Percentiles rank a stretch among this genome's conserved stretches.
Conservation (phyloP, 169 alveolate species). For the Cryptosporidium muris region DNA sequence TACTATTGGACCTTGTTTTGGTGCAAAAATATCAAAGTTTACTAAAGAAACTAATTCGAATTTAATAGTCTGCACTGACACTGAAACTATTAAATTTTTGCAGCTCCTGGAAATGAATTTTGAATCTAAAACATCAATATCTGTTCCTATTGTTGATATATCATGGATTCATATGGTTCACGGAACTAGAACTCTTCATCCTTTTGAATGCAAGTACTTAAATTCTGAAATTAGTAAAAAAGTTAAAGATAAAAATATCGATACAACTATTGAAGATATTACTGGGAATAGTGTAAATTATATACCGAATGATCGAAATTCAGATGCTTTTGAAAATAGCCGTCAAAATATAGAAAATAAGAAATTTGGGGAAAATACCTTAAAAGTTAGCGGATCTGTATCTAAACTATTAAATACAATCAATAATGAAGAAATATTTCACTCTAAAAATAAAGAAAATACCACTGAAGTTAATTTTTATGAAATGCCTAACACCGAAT, state of each 20-base stretch:
- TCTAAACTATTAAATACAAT: too few relatives aligned
- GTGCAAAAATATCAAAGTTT: too few relatives aligned
- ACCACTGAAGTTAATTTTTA: too few relatives aligned
- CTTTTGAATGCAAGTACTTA: slow-evolving; percentile 28
- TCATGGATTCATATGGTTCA: slow-evolving; percentile 67
- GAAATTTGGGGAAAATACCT: too few relatives aligned
- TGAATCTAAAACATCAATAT: neutral
- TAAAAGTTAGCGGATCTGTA: too few relatives aligned
- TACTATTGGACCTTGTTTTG: neutral
- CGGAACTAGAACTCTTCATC: slow-evolving; percentile 64
- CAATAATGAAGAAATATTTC: too few relatives aligned
- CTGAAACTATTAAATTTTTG: slow-evolving; percentile 3
- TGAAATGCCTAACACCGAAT: too few relatives aligned
- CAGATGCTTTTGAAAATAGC: neutral
- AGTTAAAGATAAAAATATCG: neutral
- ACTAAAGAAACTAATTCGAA: neutral
- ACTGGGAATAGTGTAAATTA: too few relatives aligned
- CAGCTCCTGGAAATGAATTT: neutral
- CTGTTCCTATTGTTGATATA: slow-evolving; percentile 18
- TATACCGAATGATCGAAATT: neutral
- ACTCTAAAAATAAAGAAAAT: too few relatives aligned
- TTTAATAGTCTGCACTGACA: slow-evolving; percentile 29
- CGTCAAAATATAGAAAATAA: neutral
- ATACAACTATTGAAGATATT: neutral
- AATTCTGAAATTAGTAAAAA: neutral